Base-by-base conservation (phyloP, 2,329 filamentous ascomycete genomes). In the Hypomyces rosellus region DNA sequence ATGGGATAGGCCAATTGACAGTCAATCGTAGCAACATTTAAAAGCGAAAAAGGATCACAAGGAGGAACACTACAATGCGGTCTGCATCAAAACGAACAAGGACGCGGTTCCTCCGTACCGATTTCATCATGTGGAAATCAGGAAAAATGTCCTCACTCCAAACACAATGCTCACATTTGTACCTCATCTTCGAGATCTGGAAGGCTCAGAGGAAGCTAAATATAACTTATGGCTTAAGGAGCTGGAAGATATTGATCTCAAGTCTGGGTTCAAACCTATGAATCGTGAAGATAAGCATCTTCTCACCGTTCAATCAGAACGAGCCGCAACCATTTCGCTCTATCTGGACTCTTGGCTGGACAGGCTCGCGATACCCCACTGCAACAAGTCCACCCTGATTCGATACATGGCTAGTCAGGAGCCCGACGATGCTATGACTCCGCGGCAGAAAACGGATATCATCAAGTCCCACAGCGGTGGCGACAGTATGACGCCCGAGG, bases 141-240 rank as follows among this genome's bases (percentile, higher is more conserved):
- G 69, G 59, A 80, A 77, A 60, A 82, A 82, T 50, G 74, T 82
- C 34, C 68, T 82, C 30, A 79, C 79, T 0, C 77, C 78, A 3
- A 80, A 81, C 58, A 81, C 78, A 1, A 78, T 79, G 69, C 69
- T 82, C 48, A 80, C 76, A 33, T 82, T 81, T 59, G 77, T 82
- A 13, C 80, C 80, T 13, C 78, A 82, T 61, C 64, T 82, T 46
- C 73, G 77, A 48, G 80, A 83, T 54, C 66, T 82, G 25, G 74
- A 78, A 43, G 74, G 74, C 20, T 73, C 74, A n/a, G 78, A 81
- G 58, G 78, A 81, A 58, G 67, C 69, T 13, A 72, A 75, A 53
- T 81, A 81, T 57, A 74, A 75, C 50, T 63, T 72, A 15, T 82
- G 78, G 78, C 70, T 82, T 12, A 71, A 77, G 54, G 77, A 81